phyloP scores from a whole-genome alignment of 495 filamentous ascomycete genomes.

The Apodospora peruviana region DNA sequence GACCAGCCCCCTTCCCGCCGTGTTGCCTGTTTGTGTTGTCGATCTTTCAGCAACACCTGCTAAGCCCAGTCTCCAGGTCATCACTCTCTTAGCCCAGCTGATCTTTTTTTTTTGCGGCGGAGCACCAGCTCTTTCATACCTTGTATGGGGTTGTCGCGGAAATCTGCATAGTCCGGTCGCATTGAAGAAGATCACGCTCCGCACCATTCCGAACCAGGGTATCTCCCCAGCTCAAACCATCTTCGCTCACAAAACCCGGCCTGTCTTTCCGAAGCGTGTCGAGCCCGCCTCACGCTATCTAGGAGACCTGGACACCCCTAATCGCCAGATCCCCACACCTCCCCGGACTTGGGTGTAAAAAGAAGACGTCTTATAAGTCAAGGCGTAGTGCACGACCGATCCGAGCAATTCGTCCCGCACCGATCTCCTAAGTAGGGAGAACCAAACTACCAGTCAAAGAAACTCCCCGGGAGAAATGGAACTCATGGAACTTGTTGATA shows the following conservation, averaged over 20 bases:
- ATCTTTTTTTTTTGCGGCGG: slow-evolving; percentile 3
- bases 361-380: slow-evolving; percentile 29
- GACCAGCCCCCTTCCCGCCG: neutral
- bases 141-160: slow-evolving; percentile 20
- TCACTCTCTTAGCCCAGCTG: neutral
- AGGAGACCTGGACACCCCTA: slow-evolving; percentile 1
- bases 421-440: slow-evolving; percentile 20
- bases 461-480: slow-evolving; percentile 38
- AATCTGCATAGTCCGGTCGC: slow-evolving; percentile 29
- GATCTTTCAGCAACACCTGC: slow-evolving; percentile 6
- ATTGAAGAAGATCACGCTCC: slow-evolving; percentile 36
- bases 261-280: slow-evolving; percentile 9
- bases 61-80: neutral
- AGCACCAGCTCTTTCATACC: slow-evolving; percentile 9
- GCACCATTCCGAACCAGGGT: slow-evolving; percentile 31
- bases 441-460: slow-evolving; percentile 7
- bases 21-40: neutral
- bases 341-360: slow-evolving; percentile 15
- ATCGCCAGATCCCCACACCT: slow-evolving; percentile 20
- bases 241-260: slow-evolving; percentile 12
- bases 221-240: slow-evolving; percentile 26
- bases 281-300: neutral
- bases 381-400: slow-evolving; percentile 24
- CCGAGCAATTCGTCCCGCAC: slow-evolving; percentile 14
- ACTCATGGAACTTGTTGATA: slow-evolving; percentile 48